These are phyloP conservation scores for Alternaria dauci DNA, from an alignment of 2,329 filamentous ascomycete species.

Conservation along the genomic window DNA sequence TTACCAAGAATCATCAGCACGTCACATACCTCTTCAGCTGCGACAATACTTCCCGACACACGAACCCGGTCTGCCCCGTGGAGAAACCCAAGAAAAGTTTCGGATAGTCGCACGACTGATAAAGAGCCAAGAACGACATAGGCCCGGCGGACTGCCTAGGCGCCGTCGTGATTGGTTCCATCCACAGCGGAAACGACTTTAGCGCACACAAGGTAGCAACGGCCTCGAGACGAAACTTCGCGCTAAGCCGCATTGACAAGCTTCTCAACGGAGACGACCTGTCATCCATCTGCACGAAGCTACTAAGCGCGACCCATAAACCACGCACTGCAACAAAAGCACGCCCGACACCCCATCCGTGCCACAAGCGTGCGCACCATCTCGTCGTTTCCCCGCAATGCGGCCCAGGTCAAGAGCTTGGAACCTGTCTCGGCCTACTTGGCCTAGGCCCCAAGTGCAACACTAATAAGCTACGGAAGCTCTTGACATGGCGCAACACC, in stretches of 20 bases:
- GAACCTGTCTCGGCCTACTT: constrained; percentile 30
- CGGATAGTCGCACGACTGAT: neutral
- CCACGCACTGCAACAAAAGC: constrained; percentile 12
- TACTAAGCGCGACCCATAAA: constrained; percentile 14
- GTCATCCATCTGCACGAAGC: constrained; percentile 1
- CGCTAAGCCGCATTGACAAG: constrained; percentile 18
- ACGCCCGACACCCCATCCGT: constrained; percentile 14
- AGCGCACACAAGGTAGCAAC: constrained; percentile 11
- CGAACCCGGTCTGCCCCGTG: constrained; percentile 26
- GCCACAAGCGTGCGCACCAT: constrained; percentile 12
- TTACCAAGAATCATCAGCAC: constrained; percentile 1
- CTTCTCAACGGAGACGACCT: constrained; percentile 1
- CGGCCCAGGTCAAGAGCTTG: constrained; percentile 26
- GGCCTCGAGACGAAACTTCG: constrained; percentile 28
- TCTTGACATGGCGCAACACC: constrained; percentile 20
- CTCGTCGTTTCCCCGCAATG: constrained; percentile 19
- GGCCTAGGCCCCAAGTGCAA: constrained; percentile 26
- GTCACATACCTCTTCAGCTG: neutral
- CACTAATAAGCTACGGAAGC: constrained; percentile 18
- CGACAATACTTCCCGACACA: constrained; percentile 3
- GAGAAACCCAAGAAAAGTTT: constrained; percentile 1
- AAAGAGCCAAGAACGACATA: constrained; percentile 23
- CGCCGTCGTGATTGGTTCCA: constrained; percentile 22
- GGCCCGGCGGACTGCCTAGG: constrained; percentile 23
- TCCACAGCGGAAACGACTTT: constrained; percentile 4